These are phyloP conservation scores for Mycosphaerella sp. DNA, from an alignment of 2,329 filamentous ascomycete genomes.

Conservation along the genomic window DNA sequence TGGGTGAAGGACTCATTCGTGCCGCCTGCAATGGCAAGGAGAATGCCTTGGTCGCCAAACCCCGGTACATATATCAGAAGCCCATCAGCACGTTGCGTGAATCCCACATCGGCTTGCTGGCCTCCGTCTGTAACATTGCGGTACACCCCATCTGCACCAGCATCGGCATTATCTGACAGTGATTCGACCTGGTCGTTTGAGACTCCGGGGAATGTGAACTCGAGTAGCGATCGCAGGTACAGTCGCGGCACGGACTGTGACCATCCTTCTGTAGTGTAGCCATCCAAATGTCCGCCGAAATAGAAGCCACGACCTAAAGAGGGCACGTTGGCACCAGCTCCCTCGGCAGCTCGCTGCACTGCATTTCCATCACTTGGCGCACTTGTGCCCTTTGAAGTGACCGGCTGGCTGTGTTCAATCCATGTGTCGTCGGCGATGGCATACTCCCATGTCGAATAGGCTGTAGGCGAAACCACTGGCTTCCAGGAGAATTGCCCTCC, in stretches of 20 bases:
- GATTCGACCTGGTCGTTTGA: conserved; percentile 57
- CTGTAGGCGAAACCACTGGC: conserved; percentile 50
- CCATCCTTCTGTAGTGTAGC: conserved; percentile 60
- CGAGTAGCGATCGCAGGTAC: conserved; percentile 67
- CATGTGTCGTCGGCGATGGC: conserved; percentile 53
- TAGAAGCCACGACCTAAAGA: conserved; percentile 68
- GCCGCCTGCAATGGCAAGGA: conserved; percentile 73
- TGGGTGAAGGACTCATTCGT: conserved; percentile 59
- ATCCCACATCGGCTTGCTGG: conserved; percentile 58
- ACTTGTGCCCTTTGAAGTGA: conserved; percentile 58
- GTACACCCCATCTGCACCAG: conserved; percentile 58
- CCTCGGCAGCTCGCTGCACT: conserved; percentile 66
- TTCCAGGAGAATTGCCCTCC: conserved; percentile 67
- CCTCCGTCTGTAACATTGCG: conserved; percentile 69
- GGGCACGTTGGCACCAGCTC: conserved; percentile 64
- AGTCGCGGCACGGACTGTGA: conserved; percentile 57
- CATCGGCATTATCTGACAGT: conserved; percentile 49
- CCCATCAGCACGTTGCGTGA: conserved; percentile 69
- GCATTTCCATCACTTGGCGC: conserved; percentile 51
- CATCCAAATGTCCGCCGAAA: conserved; percentile 70
- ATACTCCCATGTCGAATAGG: conserved; percentile 65
- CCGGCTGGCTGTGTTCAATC: conserved; percentile 56
- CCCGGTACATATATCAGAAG: conserved; percentile 69
- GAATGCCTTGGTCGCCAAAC: conserved; percentile 66
- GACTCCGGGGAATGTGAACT: conserved; percentile 69